These are phyloP conservation scores for Leccinum pallidistipes DNA, from an alignment of 1,284 basidiomycete species.

Conservation along the genomic window DNA sequence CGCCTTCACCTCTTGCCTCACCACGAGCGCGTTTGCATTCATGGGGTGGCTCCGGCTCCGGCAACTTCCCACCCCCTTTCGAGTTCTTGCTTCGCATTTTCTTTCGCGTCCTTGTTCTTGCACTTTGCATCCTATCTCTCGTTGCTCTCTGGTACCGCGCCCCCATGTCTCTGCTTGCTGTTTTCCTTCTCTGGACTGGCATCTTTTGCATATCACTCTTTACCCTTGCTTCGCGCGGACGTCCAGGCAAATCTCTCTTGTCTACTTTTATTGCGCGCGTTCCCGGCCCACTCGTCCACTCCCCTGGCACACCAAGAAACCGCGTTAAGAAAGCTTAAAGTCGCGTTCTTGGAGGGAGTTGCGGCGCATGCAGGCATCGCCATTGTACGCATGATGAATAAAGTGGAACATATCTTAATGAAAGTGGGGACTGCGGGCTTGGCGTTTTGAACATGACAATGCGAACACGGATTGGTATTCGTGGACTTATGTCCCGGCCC, in stretches of 20 bases:
- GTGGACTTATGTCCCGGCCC: slow-evolving; percentile 44
- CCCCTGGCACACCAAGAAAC: slow-evolving; percentile 28
- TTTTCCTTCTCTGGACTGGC: slow-evolving; percentile 63
- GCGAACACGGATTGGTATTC: slow-evolving; percentile 36
- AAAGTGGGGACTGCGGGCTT: neutral
- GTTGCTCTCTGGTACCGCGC: slow-evolving; percentile 58
- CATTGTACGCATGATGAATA: too few relatives aligned
- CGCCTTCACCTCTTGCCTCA: slow-evolving; percentile 45
- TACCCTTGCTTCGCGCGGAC: slow-evolving; percentile 54
- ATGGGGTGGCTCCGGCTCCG: slow-evolving; percentile 47
- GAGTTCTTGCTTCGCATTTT: slow-evolving; percentile 49
- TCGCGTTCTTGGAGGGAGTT: too few relatives aligned
- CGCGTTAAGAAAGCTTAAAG: too few relatives aligned
- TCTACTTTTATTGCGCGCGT: slow-evolving; percentile 50
- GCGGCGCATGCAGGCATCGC: too few relatives aligned
- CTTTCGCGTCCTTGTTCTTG: slow-evolving; percentile 59
- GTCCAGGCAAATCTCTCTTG: slow-evolving; percentile 57
- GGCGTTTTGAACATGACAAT: neutral
- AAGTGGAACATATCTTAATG: too few relatives aligned
- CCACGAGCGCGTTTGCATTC: slow-evolving; percentile 51
- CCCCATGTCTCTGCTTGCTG: slow-evolving; percentile 54
- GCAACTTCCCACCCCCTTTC: slow-evolving; percentile 39
- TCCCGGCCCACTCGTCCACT: slow-evolving; percentile 33
- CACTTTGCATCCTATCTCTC: slow-evolving; percentile 55
- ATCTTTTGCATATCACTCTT: slow-evolving; percentile 57